Evolutionary conservation across 306 rosid genomes (phyloP), one percentile per base, ranked within the genome.

Genomic region (Acacia acuminata): DNA sequence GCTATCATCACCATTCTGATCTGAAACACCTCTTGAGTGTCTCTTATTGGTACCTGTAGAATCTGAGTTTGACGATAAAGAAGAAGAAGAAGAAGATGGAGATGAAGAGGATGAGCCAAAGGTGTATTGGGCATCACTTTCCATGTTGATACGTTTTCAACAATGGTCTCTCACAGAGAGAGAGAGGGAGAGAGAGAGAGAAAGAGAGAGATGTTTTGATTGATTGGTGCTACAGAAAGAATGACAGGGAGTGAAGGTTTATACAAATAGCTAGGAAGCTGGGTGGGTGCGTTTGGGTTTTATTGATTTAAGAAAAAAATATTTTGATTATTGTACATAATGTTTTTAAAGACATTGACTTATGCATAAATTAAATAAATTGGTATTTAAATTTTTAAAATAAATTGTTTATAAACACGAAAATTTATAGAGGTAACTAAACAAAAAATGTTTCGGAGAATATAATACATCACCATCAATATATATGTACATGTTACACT

Each of bases 81-180:
- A 55, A 0, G 84, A 17, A 27, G 86, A 77, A 30, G 85, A 40
- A 12, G 89, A 43, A 58, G 87, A 0, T 11, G 36, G 6, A 1
- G 47, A 17, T 5, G 81, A 4, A 11, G 47, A 13, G 22, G 77
- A 85, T 8, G 79, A 77, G 10, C 43, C 43, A 64, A 27, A 63
- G 38, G 7, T 63, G 20, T 32, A 43, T 13, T 30, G 90, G 77
- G 90, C 86, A 86, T 87, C 90, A 85, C 81, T 88, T 87, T 87
- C 91, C 86, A 90, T 85, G 88, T 85, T 90, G 88, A 87, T 91
- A 63, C 80, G 86, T 45, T 86, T 61, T 48, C 38, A 87, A 87
- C 77, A 38, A 38, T 38, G 42, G 42, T 38, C 42, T 38, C 8
- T 38, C 42, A 38, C 1, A 64, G 43, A 30, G 70, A 25, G 24